Evolutionary conservation across 768 basidiomycete species (phyloP).

Genomic region (Termitomyces sp.): DNA sequence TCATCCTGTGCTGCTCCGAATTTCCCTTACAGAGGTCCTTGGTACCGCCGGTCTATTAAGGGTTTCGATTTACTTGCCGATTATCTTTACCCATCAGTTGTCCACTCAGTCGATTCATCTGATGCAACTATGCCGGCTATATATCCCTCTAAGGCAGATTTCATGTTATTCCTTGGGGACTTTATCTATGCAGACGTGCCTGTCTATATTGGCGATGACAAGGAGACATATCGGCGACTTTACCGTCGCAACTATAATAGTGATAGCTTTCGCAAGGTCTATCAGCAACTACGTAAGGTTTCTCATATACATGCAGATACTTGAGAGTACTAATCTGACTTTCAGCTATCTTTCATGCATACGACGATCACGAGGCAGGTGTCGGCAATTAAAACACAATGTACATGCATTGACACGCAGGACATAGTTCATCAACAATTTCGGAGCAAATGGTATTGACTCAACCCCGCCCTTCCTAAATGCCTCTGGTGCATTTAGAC

Average conservation of each 20-base stretch:
- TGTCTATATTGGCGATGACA: slow-evolving; percentile 49
- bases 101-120: slow-evolving; percentile 4
- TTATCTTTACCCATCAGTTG: slow-evolving; percentile 34
- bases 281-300: slow-evolving; percentile 62
- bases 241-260: slow-evolving; percentile 66
- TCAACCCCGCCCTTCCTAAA: slow-evolving; percentile 48
- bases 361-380: slow-evolving; percentile 67
- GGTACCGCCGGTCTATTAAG: slow-evolving; percentile 44
- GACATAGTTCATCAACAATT: slow-evolving; percentile 59
- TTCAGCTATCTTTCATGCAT: slow-evolving; percentile 64
- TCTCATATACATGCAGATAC: not conserved
- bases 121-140: not conserved
- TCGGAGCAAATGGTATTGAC: slow-evolving; percentile 49
- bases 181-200: slow-evolving; percentile 77
- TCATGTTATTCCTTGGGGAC: slow-evolving; percentile 68
- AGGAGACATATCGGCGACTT: slow-evolving; percentile 54
- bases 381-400: not conserved
- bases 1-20: slow-evolving; percentile 66
- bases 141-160: slow-evolving; percentile 34
- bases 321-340: slow-evolving; percentile 25
- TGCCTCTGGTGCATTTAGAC: slow-evolving; percentile 51
- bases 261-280: slow-evolving; percentile 58
- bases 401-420: not conserved
- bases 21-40: slow-evolving; percentile 62
- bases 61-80: slow-evolving; percentile 62